Percentiles rank a stretch among this genome's conserved stretches.
These are phyloP conservation scores for Striga asiatica DNA, from an alignment of 257 asterid genomes.

Conservation along the genomic window DNA sequence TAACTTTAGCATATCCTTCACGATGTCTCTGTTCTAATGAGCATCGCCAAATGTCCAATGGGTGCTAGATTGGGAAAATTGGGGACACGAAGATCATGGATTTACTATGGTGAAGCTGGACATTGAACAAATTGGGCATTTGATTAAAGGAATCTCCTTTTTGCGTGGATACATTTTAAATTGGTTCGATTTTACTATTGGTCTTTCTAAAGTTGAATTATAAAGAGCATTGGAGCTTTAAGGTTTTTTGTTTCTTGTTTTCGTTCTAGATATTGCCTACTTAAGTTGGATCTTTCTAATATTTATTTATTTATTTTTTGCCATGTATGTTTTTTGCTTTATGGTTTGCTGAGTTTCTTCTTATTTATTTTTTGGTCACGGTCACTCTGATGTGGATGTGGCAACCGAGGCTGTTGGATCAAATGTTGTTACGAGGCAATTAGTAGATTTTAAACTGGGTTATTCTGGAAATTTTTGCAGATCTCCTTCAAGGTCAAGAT, in stretches of 20 bases:
- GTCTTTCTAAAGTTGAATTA: constrained; percentile 24
- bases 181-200: constrained; percentile 42
- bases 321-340: constrained; percentile 24
- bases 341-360: constrained; percentile 34
- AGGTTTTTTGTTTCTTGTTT: constrained; percentile 28
- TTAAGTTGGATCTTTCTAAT: constrained; percentile 20
- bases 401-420: constrained; percentile 80
- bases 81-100: constrained; percentile 76
- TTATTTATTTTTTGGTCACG: constrained; percentile 42
- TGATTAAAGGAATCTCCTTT: constrained; percentile 52
- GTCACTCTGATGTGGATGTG: constrained; percentile 69
- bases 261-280: constrained; percentile 28
- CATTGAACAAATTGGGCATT: constrained; percentile 48
- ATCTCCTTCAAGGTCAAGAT: constrained; percentile 95
- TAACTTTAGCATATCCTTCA: constrained; percentile 59
- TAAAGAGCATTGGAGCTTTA: constrained; percentile 15
- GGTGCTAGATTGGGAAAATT: constrained; percentile 97
- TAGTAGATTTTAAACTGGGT: constrained; percentile 81
- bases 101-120: constrained; percentile 69
- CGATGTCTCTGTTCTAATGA: constrained; percentile 70
- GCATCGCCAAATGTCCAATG: constrained; percentile 73
- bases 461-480: constrained; percentile 99
- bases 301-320: constrained; percentile 1
- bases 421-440: constrained; percentile 68
- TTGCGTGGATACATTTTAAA: constrained; percentile 43